Conservation (phyloP, 2,329 filamentous ascomycete species). For the Epichloe glyceriae region DNA sequence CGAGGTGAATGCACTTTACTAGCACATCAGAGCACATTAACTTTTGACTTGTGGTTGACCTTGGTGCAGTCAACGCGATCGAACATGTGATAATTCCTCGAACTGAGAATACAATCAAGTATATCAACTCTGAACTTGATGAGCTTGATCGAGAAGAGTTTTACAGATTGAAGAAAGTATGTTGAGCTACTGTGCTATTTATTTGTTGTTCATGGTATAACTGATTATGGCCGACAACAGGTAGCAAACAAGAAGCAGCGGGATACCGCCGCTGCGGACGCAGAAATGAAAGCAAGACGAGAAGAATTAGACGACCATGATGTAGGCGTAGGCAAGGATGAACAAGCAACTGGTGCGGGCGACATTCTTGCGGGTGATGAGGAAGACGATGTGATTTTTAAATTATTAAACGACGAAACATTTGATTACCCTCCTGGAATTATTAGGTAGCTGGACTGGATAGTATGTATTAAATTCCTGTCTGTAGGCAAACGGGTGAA, state of each 20-base stretch:
- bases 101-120: constrained; percentile 99
- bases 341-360: constrained; percentile 27
- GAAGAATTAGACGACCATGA: constrained; percentile 26
- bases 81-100: constrained; percentile 94
- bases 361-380: constrained; percentile 66
- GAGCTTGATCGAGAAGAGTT: constrained; percentile 97
- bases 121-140: constrained; percentile 97
- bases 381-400: constrained; percentile 77
- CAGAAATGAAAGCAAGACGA: constrained; percentile 63
- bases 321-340: constrained; percentile 23
- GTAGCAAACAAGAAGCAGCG: constrained; percentile 75
- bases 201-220: not conserved
- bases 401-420: not conserved
- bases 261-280: constrained; percentile 58
- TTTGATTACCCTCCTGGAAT: not conserved
- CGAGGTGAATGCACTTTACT: constrained; percentile 46
- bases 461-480: not conserved
- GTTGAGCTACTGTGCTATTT: not conserved
- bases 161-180: constrained; percentile 80
- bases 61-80: constrained; percentile 69
- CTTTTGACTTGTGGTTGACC: constrained; percentile 1
- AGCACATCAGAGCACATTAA: not conserved
- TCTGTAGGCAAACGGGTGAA: not conserved
- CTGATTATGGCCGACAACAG: constrained; percentile 12
- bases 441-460: not conserved